A percentile compares a stretch with the other conserved stretches of the same genome.
Evolutionary conservation across 176 grass and related monocot genomes (phyloP).

Genomic region (Hsuehochloa calcarea): DNA sequence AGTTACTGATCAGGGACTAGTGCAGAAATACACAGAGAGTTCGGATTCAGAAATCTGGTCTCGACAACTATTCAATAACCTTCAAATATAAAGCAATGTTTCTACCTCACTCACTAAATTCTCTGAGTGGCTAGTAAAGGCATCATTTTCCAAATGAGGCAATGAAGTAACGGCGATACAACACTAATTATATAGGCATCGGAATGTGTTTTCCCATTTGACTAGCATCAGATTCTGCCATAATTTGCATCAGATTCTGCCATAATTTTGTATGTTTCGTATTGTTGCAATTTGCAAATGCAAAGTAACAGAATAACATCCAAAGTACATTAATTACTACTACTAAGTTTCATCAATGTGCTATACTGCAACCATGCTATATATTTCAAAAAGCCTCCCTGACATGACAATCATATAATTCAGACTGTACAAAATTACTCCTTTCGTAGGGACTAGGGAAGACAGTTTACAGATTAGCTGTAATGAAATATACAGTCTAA

Average conservation of each 20-base stretch:
- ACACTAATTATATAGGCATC: not conserved
- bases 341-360: not conserved
- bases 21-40: too few species aligned
- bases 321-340: not conserved
- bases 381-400: not conserved
- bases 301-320: not conserved
- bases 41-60: too few species aligned
- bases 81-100: slow-evolving; percentile 11
- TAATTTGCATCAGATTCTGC: not conserved
- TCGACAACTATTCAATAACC: not conserved
- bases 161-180: not conserved
- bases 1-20: too few species aligned
- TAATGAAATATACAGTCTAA: not conserved
- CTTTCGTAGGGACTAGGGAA: not conserved
- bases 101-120: slow-evolving; percentile 8
- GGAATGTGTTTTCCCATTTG: not conserved
- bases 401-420: not conserved
- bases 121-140: not conserved
- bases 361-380: not conserved
- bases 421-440: not conserved
- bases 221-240: not conserved
- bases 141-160: not conserved
- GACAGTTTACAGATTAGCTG: not conserved
- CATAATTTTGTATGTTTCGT: not conserved
- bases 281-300: not conserved